Evolutionary conservation across 83 land plant genomes (phyloP).

Genomic region (Picea mariana): DNA sequence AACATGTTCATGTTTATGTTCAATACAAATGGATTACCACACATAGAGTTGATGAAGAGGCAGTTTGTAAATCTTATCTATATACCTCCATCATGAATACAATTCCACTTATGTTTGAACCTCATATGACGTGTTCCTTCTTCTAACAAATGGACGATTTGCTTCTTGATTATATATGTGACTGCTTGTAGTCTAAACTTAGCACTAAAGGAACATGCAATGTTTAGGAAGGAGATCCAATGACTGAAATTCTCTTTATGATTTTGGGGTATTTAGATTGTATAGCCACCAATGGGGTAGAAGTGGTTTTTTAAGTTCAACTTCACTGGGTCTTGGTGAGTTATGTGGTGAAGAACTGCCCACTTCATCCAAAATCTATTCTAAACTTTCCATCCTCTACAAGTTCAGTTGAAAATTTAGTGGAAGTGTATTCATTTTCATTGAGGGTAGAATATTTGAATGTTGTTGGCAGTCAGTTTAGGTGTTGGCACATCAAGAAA

Average conservation of each 20-base stretch:
- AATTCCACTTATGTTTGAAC: no score
- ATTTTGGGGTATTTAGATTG: slow-evolving; percentile 74
- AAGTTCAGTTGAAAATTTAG: slow-evolving; percentile 10
- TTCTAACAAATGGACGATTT: no score
- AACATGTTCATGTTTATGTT: no score
- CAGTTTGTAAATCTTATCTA: no score
- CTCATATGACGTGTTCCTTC: no score
- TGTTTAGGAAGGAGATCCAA: slow-evolving; percentile 72
- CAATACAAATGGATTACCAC: no score
- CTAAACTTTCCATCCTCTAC: slow-evolving; percentile 63
- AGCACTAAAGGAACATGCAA: slow-evolving; percentile 53
- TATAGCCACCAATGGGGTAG: slow-evolving; percentile 76
- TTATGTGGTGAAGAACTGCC: slow-evolving; percentile 82
- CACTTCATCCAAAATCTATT: slow-evolving; percentile 50
- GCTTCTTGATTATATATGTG: slow-evolving; percentile 17
- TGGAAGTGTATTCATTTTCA: no score
- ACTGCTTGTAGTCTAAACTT: slow-evolving; percentile 56
- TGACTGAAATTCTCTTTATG: slow-evolving; percentile 70
- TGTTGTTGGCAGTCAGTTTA: no score
- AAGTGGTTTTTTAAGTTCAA: slow-evolving; percentile 68
- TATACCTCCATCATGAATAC: no score
- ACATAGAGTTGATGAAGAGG: no score
- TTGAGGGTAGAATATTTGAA: no score
- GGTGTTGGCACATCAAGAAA: no score
- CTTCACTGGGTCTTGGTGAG: slow-evolving; percentile 63